Evolutionary conservation across 1,284 basidiomycete genomes (phyloP).

Genomic region (Cryptococcus hybrid): DNA sequence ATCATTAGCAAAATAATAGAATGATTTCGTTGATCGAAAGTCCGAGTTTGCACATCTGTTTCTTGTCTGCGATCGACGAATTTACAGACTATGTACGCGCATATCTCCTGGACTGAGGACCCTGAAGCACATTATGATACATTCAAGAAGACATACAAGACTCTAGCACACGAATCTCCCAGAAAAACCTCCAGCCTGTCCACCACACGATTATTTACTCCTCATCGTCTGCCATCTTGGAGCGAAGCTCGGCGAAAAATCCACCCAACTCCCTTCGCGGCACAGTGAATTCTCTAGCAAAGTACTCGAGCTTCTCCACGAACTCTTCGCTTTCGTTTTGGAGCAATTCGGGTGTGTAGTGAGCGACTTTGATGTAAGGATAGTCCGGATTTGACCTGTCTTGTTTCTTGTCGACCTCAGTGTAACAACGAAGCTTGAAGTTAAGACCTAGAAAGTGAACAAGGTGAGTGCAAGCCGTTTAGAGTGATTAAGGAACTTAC

Average conservation of each 20-base stretch:
- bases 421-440: slow-evolving; percentile 44
- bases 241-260: slow-evolving; percentile 13
- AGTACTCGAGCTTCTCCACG: slow-evolving; percentile 11
- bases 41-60: background rate
- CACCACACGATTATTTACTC: slow-evolving; percentile 1
- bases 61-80: background rate
- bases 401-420: slow-evolving; percentile 22
- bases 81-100: background rate
- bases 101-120: background rate
- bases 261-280: slow-evolving; percentile 15
- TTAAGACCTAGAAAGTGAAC: slow-evolving; percentile 29
- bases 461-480: too few species aligned
- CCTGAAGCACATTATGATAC: too few species aligned
- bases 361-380: slow-evolving; percentile 9
- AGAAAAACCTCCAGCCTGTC: background rate
- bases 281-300: slow-evolving; percentile 12
- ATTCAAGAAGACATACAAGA: too few species aligned
- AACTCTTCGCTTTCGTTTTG: slow-evolving; percentile 12
- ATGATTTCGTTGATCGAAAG: background rate
- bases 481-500: slow-evolving; percentile 26
- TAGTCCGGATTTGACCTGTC: background rate
- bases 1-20: background rate
- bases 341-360: slow-evolving; percentile 15
- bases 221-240: slow-evolving; percentile 7
- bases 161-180: background rate